Evolutionary conservation across 148 eudicot species (phyloP).

Genomic region (Chenopodium suecicum): DNA sequence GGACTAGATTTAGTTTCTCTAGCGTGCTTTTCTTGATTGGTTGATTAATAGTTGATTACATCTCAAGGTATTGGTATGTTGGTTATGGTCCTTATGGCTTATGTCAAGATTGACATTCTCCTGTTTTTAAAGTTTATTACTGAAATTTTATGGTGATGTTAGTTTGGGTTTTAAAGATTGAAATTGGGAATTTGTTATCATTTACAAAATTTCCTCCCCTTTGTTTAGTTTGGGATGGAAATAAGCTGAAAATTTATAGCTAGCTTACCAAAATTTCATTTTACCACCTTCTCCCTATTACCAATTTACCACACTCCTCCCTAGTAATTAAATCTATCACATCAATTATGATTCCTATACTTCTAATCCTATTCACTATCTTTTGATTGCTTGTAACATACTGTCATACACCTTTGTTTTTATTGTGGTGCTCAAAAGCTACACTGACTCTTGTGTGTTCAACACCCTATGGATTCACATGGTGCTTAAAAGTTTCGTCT

Average conservation of each 20-base stretch:
- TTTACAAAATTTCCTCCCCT: not conserved
- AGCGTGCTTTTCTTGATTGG: too few species aligned
- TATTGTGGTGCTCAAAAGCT: not conserved
- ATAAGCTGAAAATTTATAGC: not conserved
- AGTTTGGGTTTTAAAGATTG: not conserved
- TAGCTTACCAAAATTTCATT: not conserved
- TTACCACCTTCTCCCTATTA: too few species aligned
- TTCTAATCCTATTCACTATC: not conserved
- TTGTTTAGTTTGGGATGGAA: not conserved
- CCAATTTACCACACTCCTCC: not conserved
- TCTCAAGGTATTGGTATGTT: not conserved
- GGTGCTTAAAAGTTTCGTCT: not conserved
- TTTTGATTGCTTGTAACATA: not conserved
- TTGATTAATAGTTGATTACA: not conserved
- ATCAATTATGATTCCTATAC: not conserved
- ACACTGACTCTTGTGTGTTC: not conserved
- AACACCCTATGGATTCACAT: too few species aligned
- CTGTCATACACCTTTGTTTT: not conserved
- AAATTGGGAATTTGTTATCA: not conserved
- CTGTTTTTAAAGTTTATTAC: not conserved
- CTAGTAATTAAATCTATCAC: not conserved
- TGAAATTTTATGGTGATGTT: not conserved
- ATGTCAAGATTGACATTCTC: not conserved
- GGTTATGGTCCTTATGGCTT: not conserved
- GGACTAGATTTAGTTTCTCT: not conserved